Percentiles rank a stretch among this genome's conserved stretches.
These are phyloP conservation scores for Aspergillus avenaceus DNA, from an alignment of 495 filamentous ascomycete species.

Conservation along the genomic window DNA sequence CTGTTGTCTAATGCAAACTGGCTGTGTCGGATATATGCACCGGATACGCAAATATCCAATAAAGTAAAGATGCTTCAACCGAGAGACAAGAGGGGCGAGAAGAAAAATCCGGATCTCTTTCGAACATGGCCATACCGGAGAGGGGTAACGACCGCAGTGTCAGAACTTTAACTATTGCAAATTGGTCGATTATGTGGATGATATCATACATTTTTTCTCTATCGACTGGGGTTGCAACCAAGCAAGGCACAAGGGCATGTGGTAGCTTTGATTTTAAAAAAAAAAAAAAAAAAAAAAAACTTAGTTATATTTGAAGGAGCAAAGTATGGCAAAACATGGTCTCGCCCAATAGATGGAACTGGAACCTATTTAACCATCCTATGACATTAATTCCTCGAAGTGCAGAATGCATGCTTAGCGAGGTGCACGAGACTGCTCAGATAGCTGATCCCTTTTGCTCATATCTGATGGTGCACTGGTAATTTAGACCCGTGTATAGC, in stretches of 20 bases:
- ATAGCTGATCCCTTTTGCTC: not conserved
- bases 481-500: not conserved
- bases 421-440: not conserved
- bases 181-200: not conserved
- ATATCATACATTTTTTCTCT: slow-evolving; percentile 9
- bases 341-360: too few species aligned
- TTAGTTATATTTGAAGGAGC: too few species aligned
- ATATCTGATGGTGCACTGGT: not conserved
- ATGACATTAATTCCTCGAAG: not conserved
- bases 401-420: not conserved
- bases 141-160: slow-evolving; percentile 7
- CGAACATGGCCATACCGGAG: not conserved
- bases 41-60: too few species aligned
- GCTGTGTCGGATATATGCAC: not conserved
- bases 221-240: too few species aligned
- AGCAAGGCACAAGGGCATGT: too few species aligned
- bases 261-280: too few species aligned
- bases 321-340: too few species aligned
- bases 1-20: not conserved
- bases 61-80: too few species aligned
- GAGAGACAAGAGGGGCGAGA: too few species aligned
- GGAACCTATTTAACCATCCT: too few species aligned
- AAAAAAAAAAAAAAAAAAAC: too few species aligned
- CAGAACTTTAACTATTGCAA: slow-evolving; percentile 8
- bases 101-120: not conserved